Conservation (phyloP, 331 rosid genomes). For the Phaseolus coccineus region DNA sequence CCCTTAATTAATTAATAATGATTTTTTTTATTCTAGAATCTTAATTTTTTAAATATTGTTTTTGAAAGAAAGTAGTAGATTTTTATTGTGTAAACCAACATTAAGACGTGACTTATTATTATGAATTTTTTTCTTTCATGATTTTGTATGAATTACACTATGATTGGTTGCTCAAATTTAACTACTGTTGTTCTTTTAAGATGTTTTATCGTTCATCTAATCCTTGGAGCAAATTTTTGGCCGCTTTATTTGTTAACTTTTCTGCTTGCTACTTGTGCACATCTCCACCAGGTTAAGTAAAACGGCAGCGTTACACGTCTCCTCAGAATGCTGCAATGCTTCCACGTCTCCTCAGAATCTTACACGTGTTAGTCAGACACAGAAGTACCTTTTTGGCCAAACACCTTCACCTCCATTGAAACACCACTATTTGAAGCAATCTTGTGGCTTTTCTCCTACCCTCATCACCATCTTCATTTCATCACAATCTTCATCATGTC, state of each 20-base stretch:
- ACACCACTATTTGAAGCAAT: constrained; percentile 7
- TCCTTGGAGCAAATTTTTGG: too few species aligned
- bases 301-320: constrained; percentile 50
- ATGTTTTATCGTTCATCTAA: too few species aligned
- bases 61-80: too few species aligned
- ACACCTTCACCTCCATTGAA: background rate
- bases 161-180: too few species aligned
- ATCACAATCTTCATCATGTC: constrained; percentile 49
- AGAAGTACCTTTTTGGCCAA: background rate
- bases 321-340: constrained; percentile 32
- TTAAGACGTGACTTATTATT: too few species aligned
- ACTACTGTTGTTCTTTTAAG: too few species aligned
- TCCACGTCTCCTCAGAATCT: constrained; percentile 51
- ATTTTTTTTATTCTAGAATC: too few species aligned
- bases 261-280: background rate
- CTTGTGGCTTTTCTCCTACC: background rate
- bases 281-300: background rate
- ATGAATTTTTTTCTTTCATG: too few species aligned
- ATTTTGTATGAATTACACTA: too few species aligned
- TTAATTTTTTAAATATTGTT: too few species aligned
- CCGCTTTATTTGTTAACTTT: background rate
- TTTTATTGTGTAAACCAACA: too few species aligned
- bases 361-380: constrained; percentile 52
- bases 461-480: constrained; percentile 11
- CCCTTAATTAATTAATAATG: too few species aligned